These are phyloP conservation scores for Ilyonectria destructans DNA, from an alignment of 2,329 filamentous ascomycete genomes.

Conservation along the genomic window DNA sequence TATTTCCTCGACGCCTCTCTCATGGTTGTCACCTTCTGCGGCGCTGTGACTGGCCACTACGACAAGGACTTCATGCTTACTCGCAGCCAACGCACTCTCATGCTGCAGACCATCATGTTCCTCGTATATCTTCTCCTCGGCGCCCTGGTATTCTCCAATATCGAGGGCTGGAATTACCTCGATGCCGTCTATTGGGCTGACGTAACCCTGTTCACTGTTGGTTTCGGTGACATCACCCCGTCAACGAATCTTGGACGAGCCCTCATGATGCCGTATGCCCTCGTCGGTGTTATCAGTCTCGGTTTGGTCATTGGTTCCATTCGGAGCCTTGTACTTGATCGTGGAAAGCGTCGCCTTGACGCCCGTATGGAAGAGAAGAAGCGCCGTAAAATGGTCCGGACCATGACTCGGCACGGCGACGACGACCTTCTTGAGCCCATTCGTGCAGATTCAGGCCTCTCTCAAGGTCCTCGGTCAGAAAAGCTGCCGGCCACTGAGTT, in stretches of 20 bases:
- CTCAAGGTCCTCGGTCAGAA: constrained; percentile 18
- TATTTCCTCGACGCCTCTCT: constrained; percentile 86
- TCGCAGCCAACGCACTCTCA: constrained; percentile 86
- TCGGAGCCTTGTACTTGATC: constrained; percentile 75
- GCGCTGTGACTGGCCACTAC: constrained; percentile 80
- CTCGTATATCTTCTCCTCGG: constrained; percentile 87
- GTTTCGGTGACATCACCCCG: constrained; percentile 71
- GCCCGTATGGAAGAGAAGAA: constrained; percentile 75
- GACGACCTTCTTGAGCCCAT: constrained; percentile 68
- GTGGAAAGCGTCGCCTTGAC: constrained; percentile 68
- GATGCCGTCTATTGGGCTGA: constrained; percentile 88
- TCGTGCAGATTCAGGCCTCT: constrained; percentile 35
- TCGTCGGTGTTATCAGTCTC: constrained; percentile 87
- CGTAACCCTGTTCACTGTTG: constrained; percentile 78
- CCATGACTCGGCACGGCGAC: constrained; percentile 62
- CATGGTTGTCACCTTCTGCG: constrained; percentile 85
- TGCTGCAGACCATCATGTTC: constrained; percentile 91
- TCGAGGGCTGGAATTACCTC: constrained; percentile 83
- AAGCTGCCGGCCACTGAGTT: constrained; percentile 60
- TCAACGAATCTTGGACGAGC: constrained; percentile 73
- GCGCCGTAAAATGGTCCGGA: constrained; percentile 64
- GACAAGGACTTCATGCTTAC: constrained; percentile 85
- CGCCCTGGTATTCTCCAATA: constrained; percentile 79
- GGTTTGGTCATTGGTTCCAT: constrained; percentile 89
- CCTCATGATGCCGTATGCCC: constrained; percentile 86